Base-by-base conservation (phyloP, 768 basidiomycete species). In the Pleurotus cornucopiae region DNA sequence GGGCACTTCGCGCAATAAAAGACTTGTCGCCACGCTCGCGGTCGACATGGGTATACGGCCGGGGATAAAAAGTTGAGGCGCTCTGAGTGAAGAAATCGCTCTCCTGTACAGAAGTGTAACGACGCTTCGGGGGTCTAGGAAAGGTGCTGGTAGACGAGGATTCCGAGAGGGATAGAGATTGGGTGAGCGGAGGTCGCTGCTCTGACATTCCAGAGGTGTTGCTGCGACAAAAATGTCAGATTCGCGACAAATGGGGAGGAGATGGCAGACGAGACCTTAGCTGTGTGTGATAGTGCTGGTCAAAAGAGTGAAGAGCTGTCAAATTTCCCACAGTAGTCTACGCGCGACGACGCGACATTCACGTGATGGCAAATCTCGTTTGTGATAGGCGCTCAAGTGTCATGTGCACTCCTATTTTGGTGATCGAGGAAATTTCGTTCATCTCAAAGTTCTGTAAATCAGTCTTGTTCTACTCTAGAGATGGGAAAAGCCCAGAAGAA, bases 401-500 rank as follows among this genome's bases (percentile, higher is more conserved):
- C 34, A 12, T 18, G 23, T 21, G 34, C 34, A 37, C 16, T n/a
- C 16, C 30, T 18, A 16, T 21, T 14, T 26, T 47, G n/a, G 23
- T 21, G 49, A 30, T 40, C 16, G 6, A 41, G 41, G 37, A 53
- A 57, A 44, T 23, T 45, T 26, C 48, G 43, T 34, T 34, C 30
- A 34, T 34, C 30, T 34, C 9, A 34, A 34, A 34, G 30, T 34
- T 34, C 30, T 34, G 30, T 34, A 34, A 34, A 34, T 34, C 2
- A 34, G 30, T 34, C 30, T 34, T 34, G 30, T 39, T 51, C 49
- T 53, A 47, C 41, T 37, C 51, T 52, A 21, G 60, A 20, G 37
- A 89, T 91, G 89, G 84, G 79, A 45, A 89, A 88, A 64, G 74
- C 81, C n/a, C 88, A 92, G 71, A 96, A 95, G 76, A 97, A 96